Evolutionary conservation across 352 stramenopile species (phyloP), one percentile per base, ranked within the genome.

Genomic region (Blastocystis sp.): DNA sequence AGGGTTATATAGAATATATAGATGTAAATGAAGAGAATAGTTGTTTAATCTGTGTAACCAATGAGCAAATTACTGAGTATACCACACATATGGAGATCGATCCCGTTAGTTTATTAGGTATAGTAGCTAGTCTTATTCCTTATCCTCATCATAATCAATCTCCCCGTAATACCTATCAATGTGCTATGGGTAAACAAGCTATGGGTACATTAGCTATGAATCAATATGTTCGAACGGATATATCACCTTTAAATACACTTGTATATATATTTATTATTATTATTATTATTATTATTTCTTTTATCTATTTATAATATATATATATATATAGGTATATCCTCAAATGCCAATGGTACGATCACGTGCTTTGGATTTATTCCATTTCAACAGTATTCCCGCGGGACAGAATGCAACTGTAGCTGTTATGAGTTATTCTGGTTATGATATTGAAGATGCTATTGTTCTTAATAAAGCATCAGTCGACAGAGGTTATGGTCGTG

Each of bases 21-120:
- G 92, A 99, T 71, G 91, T 96, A 58, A 98, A 98, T 68, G 92
- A 99, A 75, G 89, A 96, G 69, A 98, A 99, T 73, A 98, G 96
- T 58, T 97, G 90, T 69, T 74, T 96, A 34, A 89, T 99, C 40
- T 86, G 88, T 4, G 75, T 98, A 11, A 83, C 86, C 42, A 70
- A 78, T 48, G 57, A 35, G 2, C 78, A 89, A 34, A 86, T 91
- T 44, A 82, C 77, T 23, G 73, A 77, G 31, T 76, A 81, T 9
- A 87, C 86, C 56, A 98, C 92, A 23, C 92, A 99, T 73, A 75
- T 98, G 58, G 92, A 99, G 68, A 95, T 99, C 67, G 90, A 99
- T 69, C 91, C 92, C 0, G 83, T 98, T 44, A 97, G 88, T 19
- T 90, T 99, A 37, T 69, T 99, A 2, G 90, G 91, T 28, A 88